phyloP scores from a whole-genome alignment of 805 yeast species.

The Helenozyma baotianmanensis region DNA sequence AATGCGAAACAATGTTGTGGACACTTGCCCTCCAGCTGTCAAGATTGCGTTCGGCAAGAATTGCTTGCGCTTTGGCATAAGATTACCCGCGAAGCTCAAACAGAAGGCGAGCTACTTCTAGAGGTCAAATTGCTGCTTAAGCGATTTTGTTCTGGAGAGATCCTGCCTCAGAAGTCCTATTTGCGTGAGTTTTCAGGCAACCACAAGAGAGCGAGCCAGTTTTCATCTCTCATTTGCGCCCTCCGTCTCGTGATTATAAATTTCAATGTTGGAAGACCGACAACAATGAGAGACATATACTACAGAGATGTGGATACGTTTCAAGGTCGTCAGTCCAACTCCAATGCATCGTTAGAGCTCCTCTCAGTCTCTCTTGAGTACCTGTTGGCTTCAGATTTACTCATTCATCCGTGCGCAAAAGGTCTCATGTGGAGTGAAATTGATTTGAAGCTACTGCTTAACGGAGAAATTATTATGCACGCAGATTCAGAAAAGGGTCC shows the following conservation, averaged over 20 bases:
- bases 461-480: no score
- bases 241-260: constrained; percentile 7
- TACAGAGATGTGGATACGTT: constrained; percentile 13
- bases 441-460: no score
- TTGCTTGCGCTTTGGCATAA: no score
- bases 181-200: constrained; percentile 11
- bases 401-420: constrained; percentile 11
- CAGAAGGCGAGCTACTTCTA: no score
- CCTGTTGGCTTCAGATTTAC: constrained; percentile 5
- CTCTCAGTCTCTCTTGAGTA: constrained; percentile 4
- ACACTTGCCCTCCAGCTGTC: no score
- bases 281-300: constrained; percentile 14
- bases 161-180: no score
- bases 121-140: no score
- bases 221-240: constrained; percentile 7
- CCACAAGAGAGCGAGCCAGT: constrained; percentile 5
- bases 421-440: constrained; percentile 14
- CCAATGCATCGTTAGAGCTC: constrained; percentile 7
- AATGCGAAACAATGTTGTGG: no score
- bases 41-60: no score
- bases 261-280: constrained; percentile 2
- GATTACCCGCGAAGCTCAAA: no score
- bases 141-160: no score
- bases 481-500: no score
- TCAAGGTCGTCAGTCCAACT: constrained; percentile 10